These are phyloP conservation scores for Mycena vitilis DNA, from an alignment of 768 basidiomycete genomes.

Conservation along the genomic window DNA sequence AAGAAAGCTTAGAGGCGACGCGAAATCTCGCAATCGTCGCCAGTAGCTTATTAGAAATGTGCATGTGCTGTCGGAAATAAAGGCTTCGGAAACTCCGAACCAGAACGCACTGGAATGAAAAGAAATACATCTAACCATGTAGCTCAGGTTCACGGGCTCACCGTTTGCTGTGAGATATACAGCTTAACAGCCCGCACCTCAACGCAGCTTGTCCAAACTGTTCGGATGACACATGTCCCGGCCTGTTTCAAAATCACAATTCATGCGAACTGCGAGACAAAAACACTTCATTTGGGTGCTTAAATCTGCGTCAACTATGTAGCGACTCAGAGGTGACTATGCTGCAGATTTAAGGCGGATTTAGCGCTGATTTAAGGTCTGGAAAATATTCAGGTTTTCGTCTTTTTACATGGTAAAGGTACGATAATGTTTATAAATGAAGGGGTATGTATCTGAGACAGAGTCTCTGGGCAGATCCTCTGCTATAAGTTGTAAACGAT, in stretches of 20 bases:
- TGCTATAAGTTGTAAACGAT: too few species aligned
- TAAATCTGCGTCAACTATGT: conserved; percentile 21
- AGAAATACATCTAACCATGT: too few species aligned
- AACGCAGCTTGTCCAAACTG: neutral
- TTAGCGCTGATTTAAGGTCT: conserved; percentile 8
- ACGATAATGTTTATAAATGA: neutral
- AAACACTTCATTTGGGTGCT: conserved; percentile 12
- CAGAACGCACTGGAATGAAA: too few species aligned
- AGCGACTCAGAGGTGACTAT: conserved; percentile 20
- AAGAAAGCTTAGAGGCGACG: conserved; percentile 19
- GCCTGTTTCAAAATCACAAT: neutral
- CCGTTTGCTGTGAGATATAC: neutral
- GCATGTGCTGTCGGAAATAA: too few species aligned
- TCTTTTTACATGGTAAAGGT: neutral
- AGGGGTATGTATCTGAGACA: neutral
- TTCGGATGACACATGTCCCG: neutral
- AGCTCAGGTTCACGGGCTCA: too few species aligned
- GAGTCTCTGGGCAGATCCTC: too few species aligned
- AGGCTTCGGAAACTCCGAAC: too few species aligned
- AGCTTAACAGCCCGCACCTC: neutral
- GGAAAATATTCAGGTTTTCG: conserved; percentile 9
- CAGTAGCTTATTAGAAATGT: too few species aligned
- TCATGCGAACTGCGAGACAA: neutral
- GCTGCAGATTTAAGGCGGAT: conserved; percentile 16
- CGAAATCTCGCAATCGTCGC: conserved; percentile 11